phyloP scores from a whole-genome alignment of 164 flowering plant species.

The Kalanchoe fedtschenkoi region DNA sequence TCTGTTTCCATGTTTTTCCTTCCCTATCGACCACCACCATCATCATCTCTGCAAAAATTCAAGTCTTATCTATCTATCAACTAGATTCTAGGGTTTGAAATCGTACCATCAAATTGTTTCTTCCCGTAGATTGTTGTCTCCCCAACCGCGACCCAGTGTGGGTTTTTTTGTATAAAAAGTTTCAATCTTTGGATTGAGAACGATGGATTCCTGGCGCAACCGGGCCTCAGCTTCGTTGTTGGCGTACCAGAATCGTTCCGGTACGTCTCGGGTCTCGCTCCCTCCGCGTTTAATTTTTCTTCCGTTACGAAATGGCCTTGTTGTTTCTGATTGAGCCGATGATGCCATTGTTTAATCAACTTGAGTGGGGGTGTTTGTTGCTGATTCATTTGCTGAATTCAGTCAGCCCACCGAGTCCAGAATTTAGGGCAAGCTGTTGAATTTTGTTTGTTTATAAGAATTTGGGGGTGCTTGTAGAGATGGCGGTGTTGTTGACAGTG shows the following conservation, averaged over 20 bases:
- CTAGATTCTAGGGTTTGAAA: neutral
- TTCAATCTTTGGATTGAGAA: neutral
- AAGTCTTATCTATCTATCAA: neutral
- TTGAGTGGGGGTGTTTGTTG: too few relatives aligned
- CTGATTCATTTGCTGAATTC: too few relatives aligned
- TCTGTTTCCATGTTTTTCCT: neutral
- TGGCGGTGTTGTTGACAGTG: neutral
- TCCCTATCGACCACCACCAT: neutral
- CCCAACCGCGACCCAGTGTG: neutral
- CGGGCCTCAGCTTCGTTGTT: slow-evolving; percentile 1
- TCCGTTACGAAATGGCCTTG: neutral
- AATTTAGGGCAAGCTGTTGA: too few relatives aligned
- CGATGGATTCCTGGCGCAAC: slow-evolving; percentile 4
- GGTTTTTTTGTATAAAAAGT: neutral
- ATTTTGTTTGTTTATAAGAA: too few relatives aligned
- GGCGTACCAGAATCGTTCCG: slow-evolving; percentile 1
- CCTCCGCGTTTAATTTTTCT: neutral
- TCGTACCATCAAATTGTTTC: neutral
- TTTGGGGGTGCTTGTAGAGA: neutral
- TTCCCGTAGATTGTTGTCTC: too few relatives aligned
- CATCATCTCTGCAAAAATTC: neutral
- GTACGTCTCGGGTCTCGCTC: neutral
- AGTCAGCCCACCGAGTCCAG: too few relatives aligned
- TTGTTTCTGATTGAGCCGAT: too few relatives aligned
- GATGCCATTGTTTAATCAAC: too few relatives aligned